phyloP scores from a whole-genome alignment of 2,329 filamentous ascomycete species.

The Fusarium sterilihyphosum region DNA sequence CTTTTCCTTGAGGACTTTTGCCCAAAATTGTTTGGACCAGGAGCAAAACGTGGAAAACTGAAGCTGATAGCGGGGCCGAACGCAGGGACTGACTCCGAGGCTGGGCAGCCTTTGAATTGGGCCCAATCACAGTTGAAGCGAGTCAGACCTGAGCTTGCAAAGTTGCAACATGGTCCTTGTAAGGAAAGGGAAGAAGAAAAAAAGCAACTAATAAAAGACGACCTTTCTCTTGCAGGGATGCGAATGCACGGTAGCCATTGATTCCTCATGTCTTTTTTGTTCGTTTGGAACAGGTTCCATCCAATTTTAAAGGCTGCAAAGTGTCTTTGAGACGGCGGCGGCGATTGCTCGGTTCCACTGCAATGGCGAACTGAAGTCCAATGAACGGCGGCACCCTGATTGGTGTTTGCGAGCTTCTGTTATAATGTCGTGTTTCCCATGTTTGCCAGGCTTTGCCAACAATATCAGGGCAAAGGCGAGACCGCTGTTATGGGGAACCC shows the following conservation, averaged over 20 bases:
- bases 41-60: conserved; percentile 32
- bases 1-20: conserved; percentile 32
- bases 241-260: conserved; percentile 27
- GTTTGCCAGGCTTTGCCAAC: conserved; percentile 8
- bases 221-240: conserved; percentile 40
- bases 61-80: conserved; percentile 42
- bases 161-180: conserved; percentile 13
- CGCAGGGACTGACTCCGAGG: conserved; percentile 39
- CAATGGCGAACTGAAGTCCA: conserved; percentile 24
- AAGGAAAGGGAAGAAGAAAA: neutral
- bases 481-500: conserved; percentile 21
- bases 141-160: conserved; percentile 42
- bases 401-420: conserved; percentile 28
- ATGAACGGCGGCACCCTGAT: conserved; percentile 28
- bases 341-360: conserved; percentile 39
- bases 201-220: conserved; percentile 9
- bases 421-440: conserved; percentile 20
- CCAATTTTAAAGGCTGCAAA: conserved; percentile 14
- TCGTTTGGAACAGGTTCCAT: conserved; percentile 12
- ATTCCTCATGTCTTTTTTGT: neutral
- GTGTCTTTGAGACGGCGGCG: conserved; percentile 35
- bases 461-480: conserved; percentile 13
- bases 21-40: conserved; percentile 16
- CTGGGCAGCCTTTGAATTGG: conserved; percentile 28
- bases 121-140: conserved; percentile 41